Conservation (phyloP, 2,329 filamentous ascomycete genomes). For the Colletotrichum simmondsii region DNA sequence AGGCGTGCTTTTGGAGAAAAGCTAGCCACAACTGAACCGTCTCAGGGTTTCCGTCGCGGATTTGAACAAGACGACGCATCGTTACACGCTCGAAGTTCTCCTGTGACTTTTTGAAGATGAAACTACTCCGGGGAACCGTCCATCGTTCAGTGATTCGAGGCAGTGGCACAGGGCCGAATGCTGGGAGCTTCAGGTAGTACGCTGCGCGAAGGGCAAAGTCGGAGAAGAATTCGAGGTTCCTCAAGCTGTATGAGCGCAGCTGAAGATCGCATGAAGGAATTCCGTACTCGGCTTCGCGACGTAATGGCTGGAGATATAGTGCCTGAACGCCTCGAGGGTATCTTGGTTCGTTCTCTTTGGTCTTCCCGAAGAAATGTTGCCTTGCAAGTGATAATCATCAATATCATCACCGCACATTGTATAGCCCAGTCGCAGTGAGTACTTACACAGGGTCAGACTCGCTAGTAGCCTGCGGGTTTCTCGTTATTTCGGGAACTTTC, state of each 20-base stretch:
- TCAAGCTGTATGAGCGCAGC: constrained; percentile 88
- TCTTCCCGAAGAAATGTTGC: background rate
- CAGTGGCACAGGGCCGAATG: constrained; percentile 85
- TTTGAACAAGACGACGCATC: constrained; percentile 85
- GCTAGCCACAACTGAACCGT: constrained; percentile 92
- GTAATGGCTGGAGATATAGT: constrained; percentile 85
- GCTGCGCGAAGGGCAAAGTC: constrained; percentile 95
- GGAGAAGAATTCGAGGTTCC: constrained; percentile 92
- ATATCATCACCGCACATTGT: background rate
- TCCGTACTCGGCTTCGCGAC: constrained; percentile 77
- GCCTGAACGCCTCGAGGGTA: constrained; percentile 86
- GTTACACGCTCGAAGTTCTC: constrained; percentile 98
- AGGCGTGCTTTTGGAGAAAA: constrained; percentile 90
- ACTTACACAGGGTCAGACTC: background rate
- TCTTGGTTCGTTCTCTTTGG: constrained; percentile 50
- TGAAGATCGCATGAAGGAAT: constrained; percentile 92
- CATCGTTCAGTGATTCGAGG: constrained; percentile 90
- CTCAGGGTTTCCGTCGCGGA: constrained; percentile 90
- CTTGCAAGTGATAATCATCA: background rate
- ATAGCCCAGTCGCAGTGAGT: too few relatives aligned
- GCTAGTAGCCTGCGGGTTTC: background rate
- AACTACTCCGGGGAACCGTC: constrained; percentile 90
- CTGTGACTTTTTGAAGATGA: constrained; percentile 97
- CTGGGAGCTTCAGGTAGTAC: constrained; percentile 90
- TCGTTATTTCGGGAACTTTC: background rate